These are phyloP conservation scores for Ligustrum vulgare DNA, from an alignment of 257 asterid genomes.

Conservation along the genomic window DNA sequence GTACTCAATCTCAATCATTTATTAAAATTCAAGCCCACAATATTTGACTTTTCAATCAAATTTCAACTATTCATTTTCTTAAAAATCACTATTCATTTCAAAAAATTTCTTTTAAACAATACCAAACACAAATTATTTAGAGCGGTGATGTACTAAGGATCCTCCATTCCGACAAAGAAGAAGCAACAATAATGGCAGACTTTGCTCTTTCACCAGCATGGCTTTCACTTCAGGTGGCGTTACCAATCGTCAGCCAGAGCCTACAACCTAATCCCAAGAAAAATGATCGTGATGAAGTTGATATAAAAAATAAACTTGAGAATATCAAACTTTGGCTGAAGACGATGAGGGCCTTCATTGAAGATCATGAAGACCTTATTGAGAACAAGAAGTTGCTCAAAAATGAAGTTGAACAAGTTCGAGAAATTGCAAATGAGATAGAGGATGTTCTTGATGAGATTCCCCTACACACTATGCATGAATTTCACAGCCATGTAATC, in stretches of 20 bases:
- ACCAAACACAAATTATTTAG: too few species aligned
- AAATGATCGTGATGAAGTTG: neutral
- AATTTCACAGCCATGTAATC: conserved; percentile 6
- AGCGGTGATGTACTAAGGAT: neutral
- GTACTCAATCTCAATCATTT: too few species aligned
- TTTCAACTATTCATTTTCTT: too few species aligned
- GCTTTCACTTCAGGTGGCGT: neutral
- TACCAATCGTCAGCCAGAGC: neutral
- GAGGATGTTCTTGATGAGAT: conserved; percentile 37
- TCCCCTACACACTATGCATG: conserved; percentile 23
- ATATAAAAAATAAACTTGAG: neutral
- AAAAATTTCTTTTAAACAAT: too few species aligned
- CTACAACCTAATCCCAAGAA: neutral
- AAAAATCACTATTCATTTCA: too few species aligned
- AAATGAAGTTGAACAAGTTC: conserved; percentile 2
- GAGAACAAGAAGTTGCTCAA: too few species aligned
- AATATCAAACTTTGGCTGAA: conserved; percentile 14
- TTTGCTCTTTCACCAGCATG: conserved; percentile 26
- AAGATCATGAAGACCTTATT: neutral
- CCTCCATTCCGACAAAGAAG: neutral
- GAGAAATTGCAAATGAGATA: conserved; percentile 20
- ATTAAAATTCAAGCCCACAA: too few species aligned
- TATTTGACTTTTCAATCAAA: too few species aligned
- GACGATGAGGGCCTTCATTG: conserved; percentile 15
- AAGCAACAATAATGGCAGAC: conserved; percentile 33